phyloP scores from a whole-genome alignment of 108 stramenopile genomes.

The Discostella pseudostelligera region DNA sequence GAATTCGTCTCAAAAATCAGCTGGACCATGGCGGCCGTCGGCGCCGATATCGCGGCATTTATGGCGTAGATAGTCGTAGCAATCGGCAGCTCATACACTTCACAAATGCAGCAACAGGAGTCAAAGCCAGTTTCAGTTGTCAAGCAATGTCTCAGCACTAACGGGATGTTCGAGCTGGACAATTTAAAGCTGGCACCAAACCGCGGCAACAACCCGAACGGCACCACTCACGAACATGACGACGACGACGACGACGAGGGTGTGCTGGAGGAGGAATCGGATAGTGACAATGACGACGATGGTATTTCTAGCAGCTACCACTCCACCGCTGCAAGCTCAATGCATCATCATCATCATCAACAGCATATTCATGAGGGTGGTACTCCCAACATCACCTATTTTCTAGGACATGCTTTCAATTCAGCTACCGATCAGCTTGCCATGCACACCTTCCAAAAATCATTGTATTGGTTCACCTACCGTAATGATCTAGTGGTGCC shows the following conservation, averaged over 20 bases:
- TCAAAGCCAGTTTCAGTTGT: neutral
- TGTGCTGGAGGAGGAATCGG: too few species aligned
- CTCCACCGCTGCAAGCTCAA: neutral
- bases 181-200: slow-evolving; percentile 5
- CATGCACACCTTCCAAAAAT: slow-evolving; percentile 28
- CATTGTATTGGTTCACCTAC: slow-evolving; percentile 79
- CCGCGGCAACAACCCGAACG: neutral
- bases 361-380: neutral
- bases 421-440: slow-evolving; percentile 1
- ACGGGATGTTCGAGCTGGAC: slow-evolving; percentile 28
- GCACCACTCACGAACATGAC: slow-evolving; percentile 2
- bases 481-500: slow-evolving; percentile 52
- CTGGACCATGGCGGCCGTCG: too few species aligned
- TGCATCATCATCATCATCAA: slow-evolving; percentile 1
- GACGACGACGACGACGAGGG: slow-evolving; percentile 17
- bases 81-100: too few species aligned
- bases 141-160: slow-evolving; percentile 4
- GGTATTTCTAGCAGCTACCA: slow-evolving; percentile 24
- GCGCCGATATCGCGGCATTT: too few species aligned
- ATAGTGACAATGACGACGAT: slow-evolving; percentile 6
- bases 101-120: neutral
- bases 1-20: too few species aligned
- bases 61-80: too few species aligned
- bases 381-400: neutral
- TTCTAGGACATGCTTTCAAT: slow-evolving; percentile 9